phyloP scores from a whole-genome alignment of 2,329 filamentous ascomycete species.

The Venturia oleaginea region DNA sequence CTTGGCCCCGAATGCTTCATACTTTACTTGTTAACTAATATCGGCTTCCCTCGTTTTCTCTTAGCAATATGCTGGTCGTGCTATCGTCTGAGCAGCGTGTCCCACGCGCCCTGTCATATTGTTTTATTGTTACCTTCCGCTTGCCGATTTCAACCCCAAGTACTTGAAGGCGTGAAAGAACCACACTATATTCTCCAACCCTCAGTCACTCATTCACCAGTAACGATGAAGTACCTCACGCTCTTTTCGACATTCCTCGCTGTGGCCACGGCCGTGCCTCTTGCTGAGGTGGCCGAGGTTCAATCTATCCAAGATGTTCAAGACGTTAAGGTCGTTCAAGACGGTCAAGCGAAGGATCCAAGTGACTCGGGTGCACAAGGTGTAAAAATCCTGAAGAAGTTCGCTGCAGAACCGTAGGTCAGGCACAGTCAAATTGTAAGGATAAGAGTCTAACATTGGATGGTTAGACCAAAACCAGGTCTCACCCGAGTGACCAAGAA shows the following conservation, averaged over 20 bases:
- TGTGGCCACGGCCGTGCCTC: not conserved
- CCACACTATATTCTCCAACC: not conserved
- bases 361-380: not conserved
- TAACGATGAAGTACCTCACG: conserved; percentile 12
- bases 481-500: conserved; percentile 11
- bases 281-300: conserved; percentile 6
- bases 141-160: not conserved
- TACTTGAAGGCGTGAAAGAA: not conserved
- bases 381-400: conserved; percentile 8
- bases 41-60: conserved; percentile 5
- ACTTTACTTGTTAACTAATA: not conserved
- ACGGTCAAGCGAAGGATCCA: not conserved
- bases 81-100: not conserved
- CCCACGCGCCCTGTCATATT: not conserved
- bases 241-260: conserved; percentile 12
- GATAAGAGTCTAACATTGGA: not conserved
- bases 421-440: not conserved
- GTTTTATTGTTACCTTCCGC: not conserved
- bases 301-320: not conserved
- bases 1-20: not conserved
- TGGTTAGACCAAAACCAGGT: conserved; percentile 1
- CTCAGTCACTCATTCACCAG: conserved; percentile 2
- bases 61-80: not conserved
- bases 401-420: not conserved
- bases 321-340: not conserved